These are phyloP conservation scores for Penicillium samsonianum DNA, from an alignment of 495 filamentous ascomycete genomes.

Conservation along the genomic window DNA sequence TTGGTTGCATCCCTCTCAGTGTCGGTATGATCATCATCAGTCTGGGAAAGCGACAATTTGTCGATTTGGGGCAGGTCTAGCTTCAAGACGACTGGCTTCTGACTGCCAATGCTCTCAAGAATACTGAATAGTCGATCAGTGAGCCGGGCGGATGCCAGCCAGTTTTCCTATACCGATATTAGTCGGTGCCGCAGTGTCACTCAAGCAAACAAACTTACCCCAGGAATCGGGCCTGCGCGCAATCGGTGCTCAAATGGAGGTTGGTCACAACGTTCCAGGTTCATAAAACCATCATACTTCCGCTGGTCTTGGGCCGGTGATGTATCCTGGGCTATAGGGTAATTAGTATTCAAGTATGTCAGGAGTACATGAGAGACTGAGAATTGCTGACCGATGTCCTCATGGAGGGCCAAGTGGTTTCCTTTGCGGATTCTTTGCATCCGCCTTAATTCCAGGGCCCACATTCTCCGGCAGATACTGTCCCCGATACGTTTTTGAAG, in stretches of 20 bases:
- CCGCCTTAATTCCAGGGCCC: constrained; percentile 42
- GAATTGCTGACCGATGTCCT: constrained; percentile 39
- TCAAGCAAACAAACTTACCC: constrained; percentile 27
- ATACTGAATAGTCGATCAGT: constrained; percentile 41
- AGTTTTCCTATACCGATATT: constrained; percentile 34
- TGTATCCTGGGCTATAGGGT: constrained; percentile 32
- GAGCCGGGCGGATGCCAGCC: constrained; percentile 39
- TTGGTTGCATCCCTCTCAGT: constrained; percentile 36
- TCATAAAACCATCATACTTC: constrained; percentile 46
- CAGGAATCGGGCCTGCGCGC: constrained; percentile 43
- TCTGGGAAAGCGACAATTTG: constrained; percentile 24
- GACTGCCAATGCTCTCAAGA: constrained; percentile 34
- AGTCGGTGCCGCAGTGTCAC: background rate
- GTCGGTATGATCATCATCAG: constrained; percentile 36
- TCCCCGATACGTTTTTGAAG: constrained; percentile 38
- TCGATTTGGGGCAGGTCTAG: constrained; percentile 34
- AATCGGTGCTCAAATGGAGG: constrained; percentile 45
- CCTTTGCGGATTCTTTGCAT: constrained; percentile 45
- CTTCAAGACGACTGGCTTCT: constrained; percentile 35
- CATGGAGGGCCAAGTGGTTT: constrained; percentile 35
- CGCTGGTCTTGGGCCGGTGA: constrained; percentile 37
- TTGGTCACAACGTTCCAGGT: constrained; percentile 43
- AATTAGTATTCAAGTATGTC: constrained; percentile 9
- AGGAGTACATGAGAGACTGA: background rate
- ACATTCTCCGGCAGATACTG: constrained; percentile 47